phyloP scores from a whole-genome alignment of 257 asterid genomes.

The Salvia miltiorrhiza region DNA sequence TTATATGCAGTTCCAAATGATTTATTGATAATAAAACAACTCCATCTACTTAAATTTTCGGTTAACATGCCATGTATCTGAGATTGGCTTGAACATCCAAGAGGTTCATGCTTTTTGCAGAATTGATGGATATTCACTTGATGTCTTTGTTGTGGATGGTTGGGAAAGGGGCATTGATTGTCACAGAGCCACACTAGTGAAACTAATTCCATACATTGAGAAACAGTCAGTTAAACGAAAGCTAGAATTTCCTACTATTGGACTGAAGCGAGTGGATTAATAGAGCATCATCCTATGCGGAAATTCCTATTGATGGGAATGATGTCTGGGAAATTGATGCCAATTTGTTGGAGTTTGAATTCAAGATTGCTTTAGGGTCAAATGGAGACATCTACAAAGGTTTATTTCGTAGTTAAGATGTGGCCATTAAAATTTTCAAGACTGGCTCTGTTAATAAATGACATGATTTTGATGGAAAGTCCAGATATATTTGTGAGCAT shows the following conservation, averaged over 20 bases:
- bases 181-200: conserved; percentile 49
- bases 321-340: conserved; percentile 90
- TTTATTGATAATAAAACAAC: neutral
- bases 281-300: conserved; percentile 32
- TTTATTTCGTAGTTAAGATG: conserved; percentile 59
- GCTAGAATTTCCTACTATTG: conserved; percentile 24
- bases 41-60: conserved; percentile 29
- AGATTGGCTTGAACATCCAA: conserved; percentile 91
- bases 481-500: too few species aligned
- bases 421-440: conserved; percentile 79
- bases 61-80: conserved; percentile 81
- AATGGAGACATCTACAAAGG: conserved; percentile 84
- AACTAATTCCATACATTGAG: conserved; percentile 65
- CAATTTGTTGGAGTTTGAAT: conserved; percentile 49
- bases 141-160: conserved; percentile 83
- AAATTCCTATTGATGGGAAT: conserved; percentile 47
- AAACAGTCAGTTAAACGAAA: conserved; percentile 37
- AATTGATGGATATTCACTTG: conserved; percentile 83
- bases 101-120: conserved; percentile 99
- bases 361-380: conserved; percentile 64
- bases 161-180: conserved; percentile 74
- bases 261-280: conserved; percentile 28
- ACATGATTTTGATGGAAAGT: too few species aligned
- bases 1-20: neutral
- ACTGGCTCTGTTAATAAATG: conserved; percentile 44